Evolutionary conservation across 202 grass and related monocot genomes (phyloP), one percentile per base, ranked within the genome.

Genomic region (Digitaria exilis): DNA sequence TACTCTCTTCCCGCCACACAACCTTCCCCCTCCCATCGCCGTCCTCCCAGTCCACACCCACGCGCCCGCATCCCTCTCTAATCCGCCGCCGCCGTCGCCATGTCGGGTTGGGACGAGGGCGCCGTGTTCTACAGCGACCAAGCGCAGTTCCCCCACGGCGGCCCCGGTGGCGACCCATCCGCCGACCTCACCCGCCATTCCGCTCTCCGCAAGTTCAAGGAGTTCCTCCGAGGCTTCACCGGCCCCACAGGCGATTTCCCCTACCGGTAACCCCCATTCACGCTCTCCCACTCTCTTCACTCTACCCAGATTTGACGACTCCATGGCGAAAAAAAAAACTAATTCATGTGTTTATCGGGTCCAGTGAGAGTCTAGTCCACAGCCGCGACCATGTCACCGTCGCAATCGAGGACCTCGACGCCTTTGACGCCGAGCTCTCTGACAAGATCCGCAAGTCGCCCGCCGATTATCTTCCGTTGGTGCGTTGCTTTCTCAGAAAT

Each of bases 41-140:
- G 55, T 65, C 78, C 15, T 34, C 58, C 24, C 35, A 66, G 4
- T 57, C 60, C 22, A 29, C 56, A 24, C 44, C 64, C 17, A 30
- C 22, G 49, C 71, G n/a, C 30, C 32, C 42, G 31, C 50, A 34
- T 25, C 50, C 4, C 43, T 31, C 43, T 55, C 16, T 21, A 28
- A 28, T 59, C 24, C 28, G 11, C 26, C 66, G 4, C 25, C 26
- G 28, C 26, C 12, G 41, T 34, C 18, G 24, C 58, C 58, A 98
- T 98, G 96, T 98, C 96, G 46, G 96, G 93, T 7, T 98, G 96
- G 96, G 96, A 98, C 69, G 96, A 98, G 88, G 93, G 96, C 28
- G 96, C 96, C 50, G 96, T 98, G 50, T 98, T 94, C 85, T 98
- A 95, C 89, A 98, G 96, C 71, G 96, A 98, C 66, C 96, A 98